Conservation (phyloP, 345 rosid genomes). For the Lepidium aucheri region DNA sequence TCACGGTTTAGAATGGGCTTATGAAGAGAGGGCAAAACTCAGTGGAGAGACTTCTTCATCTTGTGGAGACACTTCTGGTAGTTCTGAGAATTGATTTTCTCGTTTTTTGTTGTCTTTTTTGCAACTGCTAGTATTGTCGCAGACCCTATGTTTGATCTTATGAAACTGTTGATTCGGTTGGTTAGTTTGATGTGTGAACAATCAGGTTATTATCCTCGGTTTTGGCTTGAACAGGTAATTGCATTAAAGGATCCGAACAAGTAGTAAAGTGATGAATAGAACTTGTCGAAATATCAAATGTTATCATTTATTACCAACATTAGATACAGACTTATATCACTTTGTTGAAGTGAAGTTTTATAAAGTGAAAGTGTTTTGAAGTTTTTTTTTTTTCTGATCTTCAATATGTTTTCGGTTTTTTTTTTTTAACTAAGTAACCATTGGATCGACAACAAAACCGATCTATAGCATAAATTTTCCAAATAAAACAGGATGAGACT, state of each 20-base stretch:
- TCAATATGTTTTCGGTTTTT: no score
- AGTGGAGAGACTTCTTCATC: conserved; percentile 20
- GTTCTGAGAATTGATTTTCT: conserved; percentile 42
- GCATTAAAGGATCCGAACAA: not conserved
- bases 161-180: not conserved
- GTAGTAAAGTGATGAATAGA: no score
- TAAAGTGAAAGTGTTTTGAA: no score
- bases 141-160: not conserved
- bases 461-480: no score
- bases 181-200: not conserved
- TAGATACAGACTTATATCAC: no score
- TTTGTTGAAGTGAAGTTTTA: no score
- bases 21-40: conserved; percentile 68
- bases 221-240: not conserved
- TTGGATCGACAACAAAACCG: no score
- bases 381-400: no score
- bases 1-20: conserved; percentile 91
- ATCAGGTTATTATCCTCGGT: not conserved
- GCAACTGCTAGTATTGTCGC: not conserved
- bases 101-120: not conserved
- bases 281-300: not conserved
- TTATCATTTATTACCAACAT: not conserved
- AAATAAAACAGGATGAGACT: no score
- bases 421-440: no score
- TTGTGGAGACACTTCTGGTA: conserved; percentile 37